A percentile compares a stretch with the other conserved stretches of the same genome.
Evolutionary conservation across 2,329 filamentous ascomycete genomes (phyloP).

Genomic region (Plenodomus lindquistii): DNA sequence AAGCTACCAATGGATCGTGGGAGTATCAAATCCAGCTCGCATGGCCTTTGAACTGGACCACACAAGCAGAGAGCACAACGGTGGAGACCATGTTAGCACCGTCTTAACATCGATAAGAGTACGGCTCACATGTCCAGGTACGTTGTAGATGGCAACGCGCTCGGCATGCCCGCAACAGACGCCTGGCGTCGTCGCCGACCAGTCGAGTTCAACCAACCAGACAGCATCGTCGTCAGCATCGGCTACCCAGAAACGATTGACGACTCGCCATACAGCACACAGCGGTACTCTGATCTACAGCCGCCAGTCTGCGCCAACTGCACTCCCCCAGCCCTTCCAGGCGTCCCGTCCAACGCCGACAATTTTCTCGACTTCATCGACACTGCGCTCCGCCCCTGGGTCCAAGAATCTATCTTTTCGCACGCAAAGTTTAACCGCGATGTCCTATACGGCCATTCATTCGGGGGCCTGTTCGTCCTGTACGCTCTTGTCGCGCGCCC

Average conservation of each 20-base stretch:
- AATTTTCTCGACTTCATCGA: constrained; percentile 52
- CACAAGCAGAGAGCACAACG: constrained; percentile 20
- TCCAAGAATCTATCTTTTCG: constrained; percentile 32
- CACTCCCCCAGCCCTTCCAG: constrained; percentile 25
- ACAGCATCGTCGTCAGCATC: constrained; percentile 37
- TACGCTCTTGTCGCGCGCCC: constrained; percentile 50
- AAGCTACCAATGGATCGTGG: constrained; percentile 38
- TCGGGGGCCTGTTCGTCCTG: constrained; percentile 54
- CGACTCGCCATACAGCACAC: constrained; percentile 34
- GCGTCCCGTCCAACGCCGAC: constrained; percentile 51
- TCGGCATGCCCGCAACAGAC: constrained; percentile 33
- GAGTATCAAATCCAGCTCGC: constrained; percentile 39
- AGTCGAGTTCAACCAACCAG: constrained; percentile 35
- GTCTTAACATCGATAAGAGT: not conserved
- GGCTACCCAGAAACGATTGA: constrained; percentile 34
- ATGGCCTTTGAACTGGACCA: constrained; percentile 40
- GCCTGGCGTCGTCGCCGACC: constrained; percentile 33
- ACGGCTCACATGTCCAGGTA: constrained; percentile 23
- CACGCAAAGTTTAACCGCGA: constrained; percentile 42
- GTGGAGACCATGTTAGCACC: constrained; percentile 37
- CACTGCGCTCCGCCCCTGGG: constrained; percentile 44
- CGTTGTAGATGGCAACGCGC: constrained; percentile 39
- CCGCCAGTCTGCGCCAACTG: constrained; percentile 36
- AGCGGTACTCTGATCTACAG: constrained; percentile 34
- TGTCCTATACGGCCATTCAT: constrained; percentile 56